Evolutionary conservation across 352 stramenopile genomes (phyloP).

Genomic region (Globisporangium okanoganense): DNA sequence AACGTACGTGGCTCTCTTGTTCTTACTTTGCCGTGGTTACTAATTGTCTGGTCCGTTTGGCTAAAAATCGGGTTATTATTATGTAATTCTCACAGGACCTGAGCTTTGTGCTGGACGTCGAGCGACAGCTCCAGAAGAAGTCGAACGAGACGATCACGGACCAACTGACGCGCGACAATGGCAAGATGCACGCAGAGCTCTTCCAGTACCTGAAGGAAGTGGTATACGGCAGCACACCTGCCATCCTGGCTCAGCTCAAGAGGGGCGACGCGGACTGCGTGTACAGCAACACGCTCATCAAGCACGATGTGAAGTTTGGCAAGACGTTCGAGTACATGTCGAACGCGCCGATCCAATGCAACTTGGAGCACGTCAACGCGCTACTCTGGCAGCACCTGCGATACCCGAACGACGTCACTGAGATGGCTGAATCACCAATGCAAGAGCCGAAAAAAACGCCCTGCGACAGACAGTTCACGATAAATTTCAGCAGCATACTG

Average conservation of each 20-base stretch:
- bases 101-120: slow-evolving; percentile 5
- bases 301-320: not conserved
- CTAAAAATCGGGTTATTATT: not conserved
- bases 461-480: not conserved
- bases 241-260: not conserved
- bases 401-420: not conserved
- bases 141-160: not conserved
- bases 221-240: not conserved
- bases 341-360: not conserved
- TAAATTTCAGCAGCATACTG: slow-evolving; percentile 3
- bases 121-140: slow-evolving; percentile 4
- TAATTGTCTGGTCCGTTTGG: not conserved
- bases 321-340: slow-evolving; percentile 9
- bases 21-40: not conserved
- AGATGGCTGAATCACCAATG: not conserved
- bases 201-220: slow-evolving; percentile 2
- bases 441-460: not conserved
- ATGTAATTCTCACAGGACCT: slow-evolving; percentile 3
- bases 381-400: not conserved
- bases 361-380: not conserved
- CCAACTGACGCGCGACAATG: not conserved
- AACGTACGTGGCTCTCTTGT: slow-evolving; percentile 4
- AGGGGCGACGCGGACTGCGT: not conserved
- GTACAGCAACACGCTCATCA: slow-evolving; percentile 4
- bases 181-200: not conserved